Percentiles rank a stretch among this genome's conserved stretches.
Evolutionary conservation across 768 basidiomycete genomes (phyloP).

Genomic region (Trametes meyenii): DNA sequence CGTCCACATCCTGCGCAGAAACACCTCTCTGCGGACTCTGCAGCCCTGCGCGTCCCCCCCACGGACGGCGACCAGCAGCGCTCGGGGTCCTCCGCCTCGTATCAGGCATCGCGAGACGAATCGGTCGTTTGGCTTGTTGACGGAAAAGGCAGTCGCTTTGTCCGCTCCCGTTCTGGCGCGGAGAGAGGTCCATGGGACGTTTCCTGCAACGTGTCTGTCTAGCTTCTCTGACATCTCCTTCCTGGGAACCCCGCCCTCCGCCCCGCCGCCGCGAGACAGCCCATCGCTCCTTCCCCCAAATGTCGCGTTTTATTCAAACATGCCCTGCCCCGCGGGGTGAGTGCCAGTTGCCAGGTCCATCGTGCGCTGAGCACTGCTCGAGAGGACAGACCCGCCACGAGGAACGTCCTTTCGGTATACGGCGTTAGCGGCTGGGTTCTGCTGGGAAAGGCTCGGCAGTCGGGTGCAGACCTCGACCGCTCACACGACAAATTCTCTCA

Average conservation of each 20-base stretch:
- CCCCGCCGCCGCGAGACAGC: background rate
- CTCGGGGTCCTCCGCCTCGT: slow-evolving; percentile 8
- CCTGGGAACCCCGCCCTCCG: background rate
- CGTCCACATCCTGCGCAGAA: background rate
- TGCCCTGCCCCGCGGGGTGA: too few species aligned
- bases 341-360: too few species aligned
- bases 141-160: slow-evolving; percentile 14
- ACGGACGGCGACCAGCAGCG: background rate
- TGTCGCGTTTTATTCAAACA: background rate
- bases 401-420: background rate
- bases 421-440: background rate
- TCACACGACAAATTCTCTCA: background rate
- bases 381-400: background rate
- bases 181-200: background rate
- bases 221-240: slow-evolving; percentile 9
- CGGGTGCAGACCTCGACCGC: slow-evolving; percentile 3
- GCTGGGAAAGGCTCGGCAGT: background rate
- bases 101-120: slow-evolving; percentile 6
- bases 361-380: background rate
- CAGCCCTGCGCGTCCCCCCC: background rate
- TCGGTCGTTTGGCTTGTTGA: slow-evolving; percentile 20
- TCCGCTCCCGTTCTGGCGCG: slow-evolving; percentile 6
- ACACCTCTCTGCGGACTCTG: background rate
- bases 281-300: background rate
- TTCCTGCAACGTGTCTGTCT: slow-evolving; percentile 4